These are phyloP conservation scores for Tephrocybe sp. DNA, from an alignment of 768 basidiomycete species.

Conservation along the genomic window DNA sequence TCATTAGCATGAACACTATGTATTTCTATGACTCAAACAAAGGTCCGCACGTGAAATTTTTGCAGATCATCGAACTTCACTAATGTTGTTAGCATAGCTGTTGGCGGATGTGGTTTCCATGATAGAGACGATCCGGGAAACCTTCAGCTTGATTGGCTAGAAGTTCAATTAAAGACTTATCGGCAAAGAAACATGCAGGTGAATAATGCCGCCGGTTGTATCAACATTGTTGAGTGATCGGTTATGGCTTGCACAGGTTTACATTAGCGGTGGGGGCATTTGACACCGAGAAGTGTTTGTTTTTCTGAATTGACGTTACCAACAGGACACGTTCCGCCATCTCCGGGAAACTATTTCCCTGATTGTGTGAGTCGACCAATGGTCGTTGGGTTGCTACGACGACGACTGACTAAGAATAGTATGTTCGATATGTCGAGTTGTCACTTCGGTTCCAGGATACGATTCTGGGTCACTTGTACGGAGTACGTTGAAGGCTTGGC, in stretches of 20 bases:
- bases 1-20: slow-evolving; percentile 85
- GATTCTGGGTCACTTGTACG: slow-evolving; percentile 81
- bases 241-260: slow-evolving; percentile 29
- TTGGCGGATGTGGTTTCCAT: slow-evolving; percentile 65
- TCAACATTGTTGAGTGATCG: background rate
- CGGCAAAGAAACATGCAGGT: slow-evolving; percentile 74
- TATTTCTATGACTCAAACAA: slow-evolving; percentile 92
- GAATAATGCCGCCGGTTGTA: slow-evolving; percentile 17
- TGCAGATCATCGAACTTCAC: slow-evolving; percentile 3
- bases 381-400: slow-evolving; percentile 5
- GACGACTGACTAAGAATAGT: slow-evolving; percentile 31
- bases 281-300: slow-evolving; percentile 2
- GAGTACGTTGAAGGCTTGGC: slow-evolving; percentile 46
- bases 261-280: slow-evolving; percentile 38
- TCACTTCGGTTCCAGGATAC: slow-evolving; percentile 85
- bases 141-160: slow-evolving; percentile 86
- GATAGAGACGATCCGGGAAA: slow-evolving; percentile 82
- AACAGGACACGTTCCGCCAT: slow-evolving; percentile 84
- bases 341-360: slow-evolving; percentile 74
- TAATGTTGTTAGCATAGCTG: slow-evolving; percentile 44
- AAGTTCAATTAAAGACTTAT: slow-evolving; percentile 73
- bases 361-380: slow-evolving; percentile 64
- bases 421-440: slow-evolving; percentile 68
- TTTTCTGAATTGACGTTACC: slow-evolving; percentile 6
- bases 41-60: slow-evolving; percentile 38